A percentile compares a stretch with the other conserved stretches of the same genome.
These are phyloP conservation scores for Tetrahymena elliotti DNA, from an alignment of 73 alveolate genomes.

Conservation along the genomic window DNA sequence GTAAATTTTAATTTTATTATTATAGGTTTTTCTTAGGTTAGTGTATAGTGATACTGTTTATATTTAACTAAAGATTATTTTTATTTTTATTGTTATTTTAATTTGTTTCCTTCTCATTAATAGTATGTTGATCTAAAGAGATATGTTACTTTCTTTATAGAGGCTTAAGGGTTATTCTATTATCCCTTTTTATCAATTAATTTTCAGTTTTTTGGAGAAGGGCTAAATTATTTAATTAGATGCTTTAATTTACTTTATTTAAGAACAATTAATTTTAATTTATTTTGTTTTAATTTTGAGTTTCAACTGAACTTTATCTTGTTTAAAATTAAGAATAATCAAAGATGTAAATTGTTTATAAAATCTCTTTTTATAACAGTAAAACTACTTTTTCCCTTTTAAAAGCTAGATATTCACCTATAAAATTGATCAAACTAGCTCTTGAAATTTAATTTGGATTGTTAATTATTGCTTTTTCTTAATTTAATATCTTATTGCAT, in stretches of 20 bases:
- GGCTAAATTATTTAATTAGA: not conserved
- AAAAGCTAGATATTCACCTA: not conserved
- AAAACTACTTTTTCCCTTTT: not conserved
- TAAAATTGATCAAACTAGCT: not conserved
- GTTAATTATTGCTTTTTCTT: not conserved
- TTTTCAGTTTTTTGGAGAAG: not conserved
- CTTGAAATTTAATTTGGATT: not conserved
- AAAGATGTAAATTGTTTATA: not conserved
- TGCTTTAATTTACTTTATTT: not conserved
- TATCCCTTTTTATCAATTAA: not conserved
- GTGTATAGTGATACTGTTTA: not conserved
- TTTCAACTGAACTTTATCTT: not conserved
- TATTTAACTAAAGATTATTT: not conserved
- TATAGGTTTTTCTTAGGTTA: not conserved
- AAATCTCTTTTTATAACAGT: not conserved
- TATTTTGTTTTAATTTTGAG: not conserved
- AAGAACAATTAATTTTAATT: not conserved
- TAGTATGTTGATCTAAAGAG: not conserved
- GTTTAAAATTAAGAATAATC: not conserved
- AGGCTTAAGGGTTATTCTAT: not conserved
- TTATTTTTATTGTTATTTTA: not conserved
- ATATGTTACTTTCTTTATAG: not conserved
- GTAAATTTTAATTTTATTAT: too few species aligned
- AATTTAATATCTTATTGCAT: not conserved
- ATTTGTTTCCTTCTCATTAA: not conserved